Evolutionary conservation across 495 filamentous ascomycete genomes (phyloP).

Genomic region (Clavariopsis aquatica): DNA sequence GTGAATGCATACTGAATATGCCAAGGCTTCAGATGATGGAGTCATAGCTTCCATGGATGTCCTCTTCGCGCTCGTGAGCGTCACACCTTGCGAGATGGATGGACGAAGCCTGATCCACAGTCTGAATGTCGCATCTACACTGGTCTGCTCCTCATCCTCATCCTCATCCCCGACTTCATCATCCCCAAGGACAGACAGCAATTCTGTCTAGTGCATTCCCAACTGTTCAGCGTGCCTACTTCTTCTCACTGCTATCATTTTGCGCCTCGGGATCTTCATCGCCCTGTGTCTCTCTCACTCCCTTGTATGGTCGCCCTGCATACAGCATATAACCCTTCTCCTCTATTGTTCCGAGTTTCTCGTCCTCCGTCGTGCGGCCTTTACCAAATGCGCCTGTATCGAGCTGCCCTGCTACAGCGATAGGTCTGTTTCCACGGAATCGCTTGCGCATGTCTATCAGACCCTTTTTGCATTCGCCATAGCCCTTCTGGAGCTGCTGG

Average conservation of each 20-base stretch:
- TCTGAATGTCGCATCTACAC: background rate
- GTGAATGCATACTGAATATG: background rate
- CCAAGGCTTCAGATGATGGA: background rate
- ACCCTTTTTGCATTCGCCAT: conserved; percentile 91
- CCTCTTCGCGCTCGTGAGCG: no score
- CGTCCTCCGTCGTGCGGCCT: conserved; percentile 52
- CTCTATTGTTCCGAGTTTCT: conserved; percentile 28
- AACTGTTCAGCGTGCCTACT: background rate
- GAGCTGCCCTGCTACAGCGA: conserved; percentile 64
- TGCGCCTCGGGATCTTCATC: conserved; percentile 22
- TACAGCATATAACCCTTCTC: conserved; percentile 40
- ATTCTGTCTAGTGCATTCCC: no score
- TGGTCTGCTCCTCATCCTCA: background rate
- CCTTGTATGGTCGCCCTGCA: conserved; percentile 29
- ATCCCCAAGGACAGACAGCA: no score
- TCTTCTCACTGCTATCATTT: background rate
- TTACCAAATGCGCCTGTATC: conserved; percentile 53
- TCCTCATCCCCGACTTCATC: background rate
- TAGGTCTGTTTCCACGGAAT: conserved; percentile 91
- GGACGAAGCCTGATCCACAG: background rate
- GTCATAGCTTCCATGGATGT: no score
- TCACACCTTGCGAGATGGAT: background rate
- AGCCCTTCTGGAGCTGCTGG: conserved; percentile 89
- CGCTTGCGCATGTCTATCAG: conserved; percentile 99
- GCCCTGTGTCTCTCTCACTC: conserved; percentile 17